Conservation (phyloP, 495 filamentous ascomycete genomes). For the Apiosordaria backusii region DNA sequence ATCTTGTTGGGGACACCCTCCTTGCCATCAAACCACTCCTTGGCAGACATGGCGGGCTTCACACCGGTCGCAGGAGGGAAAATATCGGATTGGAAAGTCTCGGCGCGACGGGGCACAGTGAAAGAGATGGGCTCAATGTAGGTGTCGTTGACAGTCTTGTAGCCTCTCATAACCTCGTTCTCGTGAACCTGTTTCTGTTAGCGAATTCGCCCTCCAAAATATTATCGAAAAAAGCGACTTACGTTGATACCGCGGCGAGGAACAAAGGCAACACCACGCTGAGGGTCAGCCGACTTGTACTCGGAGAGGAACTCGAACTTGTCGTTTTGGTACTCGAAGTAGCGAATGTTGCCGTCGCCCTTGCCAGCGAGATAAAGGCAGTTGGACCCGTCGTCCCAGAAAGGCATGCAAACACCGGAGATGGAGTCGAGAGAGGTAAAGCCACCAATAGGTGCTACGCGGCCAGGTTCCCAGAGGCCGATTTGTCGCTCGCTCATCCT, state of each 20-base stretch:
- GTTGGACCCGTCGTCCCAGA: conserved; percentile 96
- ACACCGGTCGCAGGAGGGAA: conserved; percentile 77
- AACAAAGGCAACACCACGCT: conserved; percentile 90
- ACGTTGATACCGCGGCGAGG: conserved; percentile 90
- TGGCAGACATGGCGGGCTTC: conserved; percentile 72
- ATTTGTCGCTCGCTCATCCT: conserved; percentile 97
- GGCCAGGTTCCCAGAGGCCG: conserved; percentile 89
- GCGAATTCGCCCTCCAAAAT: conserved; percentile 15
- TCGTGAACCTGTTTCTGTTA: conserved; percentile 64
- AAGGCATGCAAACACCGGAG: conserved; percentile 97
- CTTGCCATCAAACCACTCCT: conserved; percentile 85
- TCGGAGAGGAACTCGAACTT: conserved; percentile 95
- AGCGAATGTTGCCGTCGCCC: conserved; percentile 97
- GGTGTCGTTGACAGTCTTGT: conserved; percentile 90
- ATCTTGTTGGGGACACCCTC: conserved; percentile 82
- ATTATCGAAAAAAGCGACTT: conserved; percentile 35
- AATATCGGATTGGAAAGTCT: conserved; percentile 96
- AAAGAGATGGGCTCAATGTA: conserved; percentile 98
- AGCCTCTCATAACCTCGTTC: conserved; percentile 92
- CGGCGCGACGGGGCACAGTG: conserved; percentile 90
- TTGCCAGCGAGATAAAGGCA: conserved; percentile 93
- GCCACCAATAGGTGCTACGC: conserved; percentile 79
- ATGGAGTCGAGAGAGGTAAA: conserved; percentile 88
- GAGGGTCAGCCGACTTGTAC: conserved; percentile 91
- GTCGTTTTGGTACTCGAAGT: conserved; percentile 95